phyloP scores from a whole-genome alignment of 352 stramenopile genomes.

The Globisporangium cederbergense region DNA sequence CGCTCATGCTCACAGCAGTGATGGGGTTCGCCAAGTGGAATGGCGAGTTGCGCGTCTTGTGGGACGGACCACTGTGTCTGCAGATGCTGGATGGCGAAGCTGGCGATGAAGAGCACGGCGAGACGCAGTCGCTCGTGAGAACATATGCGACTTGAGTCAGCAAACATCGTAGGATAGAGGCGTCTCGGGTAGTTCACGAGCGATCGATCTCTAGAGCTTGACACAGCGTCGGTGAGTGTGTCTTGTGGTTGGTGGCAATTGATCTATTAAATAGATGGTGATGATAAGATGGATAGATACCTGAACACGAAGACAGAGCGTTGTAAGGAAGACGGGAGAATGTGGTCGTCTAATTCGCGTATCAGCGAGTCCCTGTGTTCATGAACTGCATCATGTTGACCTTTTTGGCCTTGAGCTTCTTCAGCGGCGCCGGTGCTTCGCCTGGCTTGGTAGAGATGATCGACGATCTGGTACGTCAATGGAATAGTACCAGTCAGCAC shows the following conservation, averaged over 20 bases:
- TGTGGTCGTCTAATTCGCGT: background rate
- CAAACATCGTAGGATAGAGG: background rate
- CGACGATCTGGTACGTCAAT: slow-evolving; percentile 23
- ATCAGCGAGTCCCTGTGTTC: slow-evolving; percentile 31
- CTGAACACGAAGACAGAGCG: background rate
- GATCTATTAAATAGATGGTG: slow-evolving; percentile 6
- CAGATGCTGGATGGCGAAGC: slow-evolving; percentile 15
- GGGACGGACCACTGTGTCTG: slow-evolving; percentile 56
- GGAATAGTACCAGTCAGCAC: no score
- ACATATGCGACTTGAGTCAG: background rate
- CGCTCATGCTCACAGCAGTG: slow-evolving; percentile 77
- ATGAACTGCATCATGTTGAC: slow-evolving; percentile 86
- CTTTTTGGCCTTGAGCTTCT: slow-evolving; percentile 43
- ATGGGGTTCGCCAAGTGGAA: slow-evolving; percentile 44
- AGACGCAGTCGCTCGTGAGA: slow-evolving; percentile 15
- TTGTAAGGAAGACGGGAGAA: no score
- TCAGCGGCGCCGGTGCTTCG: background rate
- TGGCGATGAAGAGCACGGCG: background rate
- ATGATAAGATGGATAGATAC: background rate
- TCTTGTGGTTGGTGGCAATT: background rate
- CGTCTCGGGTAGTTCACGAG: background rate
- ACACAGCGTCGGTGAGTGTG: background rate
- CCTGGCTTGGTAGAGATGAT: slow-evolving; percentile 19
- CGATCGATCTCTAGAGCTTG: background rate
- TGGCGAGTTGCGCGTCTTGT: slow-evolving; percentile 68